A percentile compares a stretch with the other conserved stretches of the same genome.
Conservation (phyloP, 164 flowering plant species). For the Euptelea pleiosperma region DNA sequence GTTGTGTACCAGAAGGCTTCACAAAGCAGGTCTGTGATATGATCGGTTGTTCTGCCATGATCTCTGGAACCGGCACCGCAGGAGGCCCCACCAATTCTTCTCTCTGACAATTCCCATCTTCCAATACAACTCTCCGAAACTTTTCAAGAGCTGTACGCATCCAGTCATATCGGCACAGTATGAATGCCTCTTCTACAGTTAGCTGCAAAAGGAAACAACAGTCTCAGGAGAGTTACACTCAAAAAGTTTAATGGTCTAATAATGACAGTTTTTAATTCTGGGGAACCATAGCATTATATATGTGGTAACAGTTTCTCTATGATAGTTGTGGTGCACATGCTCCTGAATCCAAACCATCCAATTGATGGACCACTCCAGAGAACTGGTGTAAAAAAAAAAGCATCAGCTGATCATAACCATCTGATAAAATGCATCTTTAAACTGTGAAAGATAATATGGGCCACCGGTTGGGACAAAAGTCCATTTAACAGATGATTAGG, state of each 20-base stretch:
- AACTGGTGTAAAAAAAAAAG: no score
- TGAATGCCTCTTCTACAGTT: conserved; percentile 42
- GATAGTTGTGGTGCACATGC: no score
- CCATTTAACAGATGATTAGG: no score
- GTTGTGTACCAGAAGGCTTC: conserved; percentile 25
- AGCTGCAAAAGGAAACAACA: conserved; percentile 31
- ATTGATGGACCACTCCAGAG: no score
- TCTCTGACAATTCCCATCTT: conserved; percentile 18
- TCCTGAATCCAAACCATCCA: no score
- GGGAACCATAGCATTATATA: conserved; percentile 2
- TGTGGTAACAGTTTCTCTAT: no score
- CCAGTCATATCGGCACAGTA: conserved; percentile 74
- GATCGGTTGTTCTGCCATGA: conserved; percentile 24
- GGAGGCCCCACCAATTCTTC: conserved; percentile 15
- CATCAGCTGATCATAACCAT: no score
- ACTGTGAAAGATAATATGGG: no score
- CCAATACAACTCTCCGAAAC: conserved; percentile 35
- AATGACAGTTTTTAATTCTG: no score
- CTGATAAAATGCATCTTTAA: no score
- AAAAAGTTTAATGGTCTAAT: no score
- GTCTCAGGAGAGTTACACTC: not conserved
- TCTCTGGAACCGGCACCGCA: conserved; percentile 18
- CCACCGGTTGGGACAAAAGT: no score
- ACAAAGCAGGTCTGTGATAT: conserved; percentile 23
- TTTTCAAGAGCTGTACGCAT: conserved; percentile 53